phyloP scores from a whole-genome alignment of 2,329 filamentous ascomycete genomes.

The Fusarium tupiense region DNA sequence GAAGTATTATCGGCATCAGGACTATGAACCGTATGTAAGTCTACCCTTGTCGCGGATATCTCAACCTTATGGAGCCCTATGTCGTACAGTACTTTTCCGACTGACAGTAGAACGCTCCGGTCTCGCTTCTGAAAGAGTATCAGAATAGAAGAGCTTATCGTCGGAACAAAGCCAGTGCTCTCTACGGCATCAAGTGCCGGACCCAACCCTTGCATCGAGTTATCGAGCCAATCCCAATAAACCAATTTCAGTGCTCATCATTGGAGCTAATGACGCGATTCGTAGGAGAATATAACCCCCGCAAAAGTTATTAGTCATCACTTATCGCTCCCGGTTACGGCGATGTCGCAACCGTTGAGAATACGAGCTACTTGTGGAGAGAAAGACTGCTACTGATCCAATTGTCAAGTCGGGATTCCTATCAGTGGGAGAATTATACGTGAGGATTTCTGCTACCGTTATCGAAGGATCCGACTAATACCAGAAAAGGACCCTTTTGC shows the following conservation, averaged over 20 bases:
- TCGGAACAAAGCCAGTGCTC: slow-evolving; percentile 10
- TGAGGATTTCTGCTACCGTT: neutral
- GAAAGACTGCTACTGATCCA: neutral
- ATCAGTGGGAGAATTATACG: neutral
- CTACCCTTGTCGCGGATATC: neutral
- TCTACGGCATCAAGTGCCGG: neutral
- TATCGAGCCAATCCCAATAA: slow-evolving; percentile 34
- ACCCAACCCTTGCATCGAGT: neutral
- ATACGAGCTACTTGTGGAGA: neutral
- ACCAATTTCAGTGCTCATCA: slow-evolving; percentile 34
- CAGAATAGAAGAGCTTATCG: neutral
- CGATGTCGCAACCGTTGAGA: slow-evolving; percentile 38
- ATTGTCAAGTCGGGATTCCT: slow-evolving; percentile 7
- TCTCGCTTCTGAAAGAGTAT: neutral
- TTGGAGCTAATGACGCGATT: slow-evolving; percentile 41
- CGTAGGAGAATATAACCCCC: slow-evolving; percentile 2
- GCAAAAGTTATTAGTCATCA: slow-evolving; percentile 38
- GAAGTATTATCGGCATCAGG: neutral
- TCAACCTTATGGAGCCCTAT: neutral
- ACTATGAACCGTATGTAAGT: neutral
- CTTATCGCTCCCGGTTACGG: slow-evolving; percentile 27
- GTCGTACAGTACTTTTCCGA: neutral
- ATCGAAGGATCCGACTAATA: slow-evolving; percentile 17
- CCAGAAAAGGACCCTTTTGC: neutral
- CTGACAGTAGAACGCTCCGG: neutral